Evolutionary conservation across 2,329 filamentous ascomycete genomes (phyloP).

Genomic region (Aaosphaeria arxii): DNA sequence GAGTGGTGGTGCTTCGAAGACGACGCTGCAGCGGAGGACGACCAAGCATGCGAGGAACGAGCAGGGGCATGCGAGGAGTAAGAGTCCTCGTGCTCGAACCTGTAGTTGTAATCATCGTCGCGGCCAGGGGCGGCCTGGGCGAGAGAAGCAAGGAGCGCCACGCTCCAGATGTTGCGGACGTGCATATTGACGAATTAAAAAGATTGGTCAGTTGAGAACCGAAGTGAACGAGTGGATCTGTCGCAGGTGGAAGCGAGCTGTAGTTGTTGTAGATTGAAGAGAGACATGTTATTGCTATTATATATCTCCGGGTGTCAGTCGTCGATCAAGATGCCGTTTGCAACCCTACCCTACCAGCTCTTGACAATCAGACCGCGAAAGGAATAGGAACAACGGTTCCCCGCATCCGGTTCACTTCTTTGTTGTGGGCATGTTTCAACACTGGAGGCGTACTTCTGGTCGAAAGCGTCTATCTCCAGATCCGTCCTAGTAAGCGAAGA

Average conservation of each 20-base stretch:
- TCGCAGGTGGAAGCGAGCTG: not conserved
- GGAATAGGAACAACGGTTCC: constrained; percentile 10
- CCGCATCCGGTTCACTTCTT: not conserved
- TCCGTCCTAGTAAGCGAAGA: not conserved
- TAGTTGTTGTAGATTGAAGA: not conserved
- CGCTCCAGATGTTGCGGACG: not conserved
- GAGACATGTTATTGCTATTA: not conserved
- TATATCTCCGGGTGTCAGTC: no score
- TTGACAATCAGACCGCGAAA: not conserved
- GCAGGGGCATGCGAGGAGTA: no score
- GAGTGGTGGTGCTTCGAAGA: no score
- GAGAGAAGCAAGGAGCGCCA: not conserved
- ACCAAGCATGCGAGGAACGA: no score
- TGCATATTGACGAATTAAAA: not conserved
- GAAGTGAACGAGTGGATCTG: not conserved
- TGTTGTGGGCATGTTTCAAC: not conserved
- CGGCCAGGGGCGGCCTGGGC: not conserved
- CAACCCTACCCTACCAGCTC: no score
- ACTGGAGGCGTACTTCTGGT: not conserved
- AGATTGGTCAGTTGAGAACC: not conserved
- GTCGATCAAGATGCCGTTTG: no score
- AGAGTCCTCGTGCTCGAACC: no score
- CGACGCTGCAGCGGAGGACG: no score
- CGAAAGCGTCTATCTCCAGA: not conserved
- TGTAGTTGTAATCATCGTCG: not conserved